Base-by-base conservation (phyloP, 768 basidiomycete species). In the Suillus subaureus region DNA sequence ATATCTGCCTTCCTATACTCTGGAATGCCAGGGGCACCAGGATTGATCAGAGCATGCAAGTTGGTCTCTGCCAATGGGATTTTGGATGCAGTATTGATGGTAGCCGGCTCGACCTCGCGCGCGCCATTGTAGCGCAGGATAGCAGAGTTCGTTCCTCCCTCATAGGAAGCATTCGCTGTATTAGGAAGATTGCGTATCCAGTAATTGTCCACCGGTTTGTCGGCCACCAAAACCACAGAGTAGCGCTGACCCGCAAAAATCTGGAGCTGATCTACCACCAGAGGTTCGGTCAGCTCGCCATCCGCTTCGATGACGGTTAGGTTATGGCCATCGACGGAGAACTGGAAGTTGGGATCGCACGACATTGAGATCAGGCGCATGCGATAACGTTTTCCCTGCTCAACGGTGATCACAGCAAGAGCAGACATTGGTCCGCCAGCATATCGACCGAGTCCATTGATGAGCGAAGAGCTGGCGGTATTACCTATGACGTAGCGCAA, bases 391-490 rank as follows among this genome's bases (percentile, higher is more conserved):
- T 69, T 71, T 5, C 73, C 73, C 0, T 23, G 37, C 33, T 64
- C 57, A 18, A 79, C n/a, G 71, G 72, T 77, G 61, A 82, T 67
- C 1, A 80, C 70, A 1, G 78, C 66, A 5, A 80, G 71, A 1
- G 74, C 67, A 9, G 65, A 67, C 1, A 58, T 42, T 9, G 76
- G 71, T n/a, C 77, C 78, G 35, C 73, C 72, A 76, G 60, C 49
- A 65, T 75, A 82, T 33, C 84, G 81, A n/a, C 85, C 85, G 13
- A 77, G 73, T 2, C 85, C 85, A 62, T 85, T 85, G 67, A 85
- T 83, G 18, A 85, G 68, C 0, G 79, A 79, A 3, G 80, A 63
- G 64, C 78, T 75, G 0, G 78, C 64, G 47, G 16, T 1, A 11
- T 70, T 61, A 8, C 67, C 52, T 42, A 31, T 28, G 12, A 62